Base-by-base conservation (phyloP, 345 rosid genomes). In the Pseudoturritis turrita region DNA sequence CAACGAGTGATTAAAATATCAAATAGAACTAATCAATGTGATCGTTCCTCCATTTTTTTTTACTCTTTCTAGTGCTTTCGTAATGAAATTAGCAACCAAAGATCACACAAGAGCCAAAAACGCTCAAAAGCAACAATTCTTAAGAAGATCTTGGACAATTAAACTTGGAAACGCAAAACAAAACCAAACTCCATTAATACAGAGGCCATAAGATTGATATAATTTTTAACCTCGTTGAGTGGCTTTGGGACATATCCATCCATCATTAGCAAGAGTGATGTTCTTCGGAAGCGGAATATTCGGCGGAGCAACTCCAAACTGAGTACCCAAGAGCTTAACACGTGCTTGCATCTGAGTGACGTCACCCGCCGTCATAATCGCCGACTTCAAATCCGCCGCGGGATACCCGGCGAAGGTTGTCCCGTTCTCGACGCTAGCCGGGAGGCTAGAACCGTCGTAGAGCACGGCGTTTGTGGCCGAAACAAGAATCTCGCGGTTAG, bases 281-380 rank as follows among this genome's bases (percentile, higher is more conserved):
- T 81, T 86, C 2, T 73, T 51, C 6, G 99, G 99, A 81, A 88
- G 73, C 10, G 99, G 99, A 40, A 81, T 85, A 46, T 1, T 61
- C 36, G 86, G 92, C 22, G 86, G 71, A 29, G 82, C 81, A 54
- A 87, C 94, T 11, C 98, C 94, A 49, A 96, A 96, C 89, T 89
- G 94, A 31, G 99, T 96, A 69, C 99, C 99, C 19, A 89, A 61
- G 22, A 96, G 66, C 73, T 86, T 66, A 36, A 96, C 83, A 78
- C 82, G 88, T 11, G 83, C 88, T 62, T 81, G 76, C 81, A 94
- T 96, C 89, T 92, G 98, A 37, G 78, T 85, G 21, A 80, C 1
- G 70, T 92, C 99, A 4, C 99, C 99, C 0, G 99, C 99, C 14
- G 98, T 96, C 63, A 83, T 89, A 43, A 96, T 92, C 57, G 98